Evolutionary conservation across 176 grass and related monocot genomes (phyloP).

Genomic region (Musa itinerans): DNA sequence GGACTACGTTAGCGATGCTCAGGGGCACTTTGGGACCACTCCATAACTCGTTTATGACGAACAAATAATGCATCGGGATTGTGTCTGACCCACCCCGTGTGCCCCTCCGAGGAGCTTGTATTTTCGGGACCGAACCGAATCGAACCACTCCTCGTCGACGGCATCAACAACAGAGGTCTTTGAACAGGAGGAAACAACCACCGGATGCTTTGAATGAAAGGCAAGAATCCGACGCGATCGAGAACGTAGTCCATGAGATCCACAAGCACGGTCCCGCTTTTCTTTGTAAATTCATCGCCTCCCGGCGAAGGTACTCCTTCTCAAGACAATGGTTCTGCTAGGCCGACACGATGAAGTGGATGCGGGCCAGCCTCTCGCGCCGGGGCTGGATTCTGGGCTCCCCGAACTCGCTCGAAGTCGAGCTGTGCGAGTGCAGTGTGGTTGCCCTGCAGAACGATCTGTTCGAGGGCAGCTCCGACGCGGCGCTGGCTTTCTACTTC

Average conservation of each 20-base stretch:
- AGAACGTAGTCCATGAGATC: conserved; percentile 24
- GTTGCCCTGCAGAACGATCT: conserved; percentile 4
- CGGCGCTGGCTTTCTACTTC: conserved; percentile 21
- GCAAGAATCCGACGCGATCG: conserved; percentile 16
- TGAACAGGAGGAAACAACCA: background rate
- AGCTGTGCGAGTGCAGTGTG: conserved; percentile 10
- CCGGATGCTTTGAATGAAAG: conserved; percentile 3
- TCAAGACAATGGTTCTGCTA: background rate
- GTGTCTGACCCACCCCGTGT: too few relatives aligned
- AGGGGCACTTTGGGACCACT: too few relatives aligned
- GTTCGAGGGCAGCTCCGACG: conserved; percentile 17
- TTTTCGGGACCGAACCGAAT: too few relatives aligned
- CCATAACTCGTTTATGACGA: too few relatives aligned
- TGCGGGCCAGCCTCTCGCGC: background rate
- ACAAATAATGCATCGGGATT: too few relatives aligned
- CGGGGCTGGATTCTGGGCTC: conserved; percentile 11
- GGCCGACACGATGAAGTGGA: background rate
- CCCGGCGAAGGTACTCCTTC: conserved; percentile 1
- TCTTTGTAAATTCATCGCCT: too few relatives aligned
- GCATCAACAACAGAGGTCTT: background rate
- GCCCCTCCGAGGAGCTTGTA: too few relatives aligned
- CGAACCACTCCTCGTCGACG: too few relatives aligned
- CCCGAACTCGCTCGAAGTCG: background rate
- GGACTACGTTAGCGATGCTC: too few relatives aligned
- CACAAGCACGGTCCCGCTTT: conserved; percentile 1